Conservation (phyloP, 1,284 basidiomycete species). For the Anthracocystis walkeri region DNA sequence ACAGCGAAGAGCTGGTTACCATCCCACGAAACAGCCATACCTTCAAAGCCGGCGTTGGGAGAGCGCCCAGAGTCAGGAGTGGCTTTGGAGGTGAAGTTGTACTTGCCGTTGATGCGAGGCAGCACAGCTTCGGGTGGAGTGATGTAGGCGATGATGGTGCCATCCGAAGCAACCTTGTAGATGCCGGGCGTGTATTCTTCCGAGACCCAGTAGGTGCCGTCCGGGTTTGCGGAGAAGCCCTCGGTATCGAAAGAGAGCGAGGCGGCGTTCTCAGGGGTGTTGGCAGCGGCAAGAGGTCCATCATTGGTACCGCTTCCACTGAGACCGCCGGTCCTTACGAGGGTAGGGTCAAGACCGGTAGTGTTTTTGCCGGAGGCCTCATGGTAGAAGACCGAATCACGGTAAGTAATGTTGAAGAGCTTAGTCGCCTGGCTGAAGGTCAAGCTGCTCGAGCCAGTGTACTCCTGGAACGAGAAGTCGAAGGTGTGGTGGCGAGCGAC, state of each 20-base stretch:
- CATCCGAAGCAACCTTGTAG: constrained; percentile 73
- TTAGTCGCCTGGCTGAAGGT: constrained; percentile 74
- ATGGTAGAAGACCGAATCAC: constrained; percentile 74
- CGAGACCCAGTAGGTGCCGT: constrained; percentile 73
- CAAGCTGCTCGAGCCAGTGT: constrained; percentile 73
- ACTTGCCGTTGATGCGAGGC: constrained; percentile 72
- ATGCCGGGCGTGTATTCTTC: constrained; percentile 81
- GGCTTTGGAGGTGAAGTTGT: constrained; percentile 75
- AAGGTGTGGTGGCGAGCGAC: constrained; percentile 75
- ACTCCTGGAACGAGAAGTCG: constrained; percentile 74
- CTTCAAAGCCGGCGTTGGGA: constrained; percentile 76
- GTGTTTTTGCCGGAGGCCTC: constrained; percentile 72
- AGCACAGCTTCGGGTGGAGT: constrained; percentile 76
- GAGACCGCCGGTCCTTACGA: constrained; percentile 71
- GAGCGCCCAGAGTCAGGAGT: constrained; percentile 71
- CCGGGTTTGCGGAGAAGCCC: constrained; percentile 75
- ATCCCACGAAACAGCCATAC: constrained; percentile 74
- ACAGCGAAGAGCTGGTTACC: constrained; percentile 75
- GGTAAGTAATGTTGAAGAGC: constrained; percentile 74
- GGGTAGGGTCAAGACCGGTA: constrained; percentile 76
- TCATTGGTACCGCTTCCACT: constrained; percentile 37
- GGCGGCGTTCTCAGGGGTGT: constrained; percentile 69
- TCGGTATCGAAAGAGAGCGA: constrained; percentile 75
- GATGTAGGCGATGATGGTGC: constrained; percentile 75
- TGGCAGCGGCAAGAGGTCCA: constrained; percentile 61